Base-by-base conservation (phyloP, 768 basidiomycete species). In the Phallus indusiatus region DNA sequence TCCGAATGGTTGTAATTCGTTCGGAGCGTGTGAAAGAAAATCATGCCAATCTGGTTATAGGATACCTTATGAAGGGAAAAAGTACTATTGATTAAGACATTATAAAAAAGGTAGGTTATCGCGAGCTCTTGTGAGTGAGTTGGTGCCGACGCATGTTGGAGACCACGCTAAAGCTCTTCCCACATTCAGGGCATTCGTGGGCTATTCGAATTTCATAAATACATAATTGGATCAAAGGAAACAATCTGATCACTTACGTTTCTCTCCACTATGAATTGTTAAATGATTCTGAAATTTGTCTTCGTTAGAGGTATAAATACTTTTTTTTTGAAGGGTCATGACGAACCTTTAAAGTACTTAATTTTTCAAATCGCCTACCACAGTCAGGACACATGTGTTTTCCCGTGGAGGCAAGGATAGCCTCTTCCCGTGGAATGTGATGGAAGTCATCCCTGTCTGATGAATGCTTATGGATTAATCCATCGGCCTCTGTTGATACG, bases 131-230 rank as follows among this genome's bases (percentile, higher is more conserved):
- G 24, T 59, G 57, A 14, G 50, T 59, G 33, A 59, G 57, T 36
- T 59, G 57, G n/a, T 59, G 57, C 50, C 57, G 36, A 8, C 57
- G 57, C 57, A 59, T 59, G 36, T 59, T 59, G 34, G 57, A 51
- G 48, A 35, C 50, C 14, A 59, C 57, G 33, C 57, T 59, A 48
- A 59, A 59, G 16, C 18, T 59, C 21, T 59, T 59, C 9, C 57
- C 57, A 42, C 57, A 59, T 22, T 59, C 57, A 11, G 57, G 57
- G 35, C 57, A 59, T 53, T 34, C 57, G 24, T 34, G 47, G 14
- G 57, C 57, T 59, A 37, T 16, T 16, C 12, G 50, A 51, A 51
- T 3, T 42, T 42, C n/a, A n/a, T 14, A n/a, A 42, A 42, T 42
- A 42, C n/a, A 42, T 3, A 42, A 42, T 42, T 42, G 42, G 12